phyloP scores from a whole-genome alignment of 2,329 filamentous ascomycete species.

The Fusarium brevicatenulatum region DNA sequence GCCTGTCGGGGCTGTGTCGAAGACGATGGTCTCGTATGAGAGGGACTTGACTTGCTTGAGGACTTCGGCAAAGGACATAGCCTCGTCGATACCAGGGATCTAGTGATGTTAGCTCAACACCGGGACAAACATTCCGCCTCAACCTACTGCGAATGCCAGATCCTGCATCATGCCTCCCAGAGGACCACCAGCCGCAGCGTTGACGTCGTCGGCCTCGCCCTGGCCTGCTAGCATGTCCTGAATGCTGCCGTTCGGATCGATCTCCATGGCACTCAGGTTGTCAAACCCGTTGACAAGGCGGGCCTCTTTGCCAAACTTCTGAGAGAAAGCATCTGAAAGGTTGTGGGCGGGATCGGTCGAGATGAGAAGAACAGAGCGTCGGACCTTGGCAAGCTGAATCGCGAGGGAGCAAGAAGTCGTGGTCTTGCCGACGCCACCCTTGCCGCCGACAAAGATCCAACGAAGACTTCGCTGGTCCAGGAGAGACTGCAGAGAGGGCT shows the following conservation, averaged over 20 bases:
- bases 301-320: slow-evolving; percentile 99
- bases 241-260: slow-evolving; percentile 97
- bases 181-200: slow-evolving; percentile 72
- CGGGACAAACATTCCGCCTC: neutral
- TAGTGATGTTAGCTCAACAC: slow-evolving; percentile 49
- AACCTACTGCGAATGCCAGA: slow-evolving; percentile 87
- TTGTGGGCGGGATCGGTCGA: slow-evolving; percentile 99
- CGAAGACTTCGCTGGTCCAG: slow-evolving; percentile 94
- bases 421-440: slow-evolving; percentile 98
- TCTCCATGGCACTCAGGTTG: slow-evolving; percentile 98
- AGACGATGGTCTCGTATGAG: slow-evolving; percentile 98
- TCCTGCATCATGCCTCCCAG: slow-evolving; percentile 99
- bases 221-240: slow-evolving; percentile 88
- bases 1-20: slow-evolving; percentile 97
- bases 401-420: slow-evolving; percentile 99
- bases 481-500: slow-evolving; percentile 92
- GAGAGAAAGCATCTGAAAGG: slow-evolving; percentile 94
- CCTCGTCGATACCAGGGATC: slow-evolving; percentile 99
- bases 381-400: slow-evolving; percentile 94
- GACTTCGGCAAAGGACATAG: slow-evolving; percentile 99
- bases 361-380: slow-evolving; percentile 96
- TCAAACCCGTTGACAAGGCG: slow-evolving; percentile 90
- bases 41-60: slow-evolving; percentile 99
- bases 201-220: slow-evolving; percentile 73
- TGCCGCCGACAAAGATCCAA: slow-evolving; percentile 99